phyloP scores from a whole-genome alignment of 257 asterid species.

The Nicotiana noctiflora region DNA sequence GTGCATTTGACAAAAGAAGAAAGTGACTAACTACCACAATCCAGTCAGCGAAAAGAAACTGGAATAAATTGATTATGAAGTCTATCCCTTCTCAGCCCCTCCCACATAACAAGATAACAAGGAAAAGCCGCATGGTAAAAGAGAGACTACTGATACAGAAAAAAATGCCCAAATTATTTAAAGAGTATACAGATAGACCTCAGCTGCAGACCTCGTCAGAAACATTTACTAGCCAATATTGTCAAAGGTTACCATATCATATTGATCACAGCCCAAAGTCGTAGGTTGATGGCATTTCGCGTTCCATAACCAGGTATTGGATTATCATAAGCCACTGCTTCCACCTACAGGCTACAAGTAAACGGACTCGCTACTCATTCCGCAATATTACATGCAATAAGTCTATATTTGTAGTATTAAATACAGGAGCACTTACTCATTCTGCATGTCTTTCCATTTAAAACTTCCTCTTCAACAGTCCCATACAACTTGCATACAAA shows the following conservation, averaged over 20 bases:
- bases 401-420: not conserved
- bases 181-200: not conserved
- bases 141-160: not conserved
- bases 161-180: not conserved
- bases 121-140: not conserved
- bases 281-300: constrained; percentile 41
- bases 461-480: constrained; percentile 35
- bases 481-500: constrained; percentile 34
- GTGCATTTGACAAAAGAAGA: not conserved
- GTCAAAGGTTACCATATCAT: constrained; percentile 38
- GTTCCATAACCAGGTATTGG: constrained; percentile 54
- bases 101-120: not conserved
- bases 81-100: not conserved
- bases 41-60: not conserved
- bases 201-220: not conserved
- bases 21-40: not conserved
- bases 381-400: not conserved
- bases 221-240: not conserved
- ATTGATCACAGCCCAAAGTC: constrained; percentile 49
- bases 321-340: constrained; percentile 50
- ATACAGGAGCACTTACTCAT: constrained; percentile 28
- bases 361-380: not conserved
- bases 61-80: not conserved
- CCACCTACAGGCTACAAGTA: constrained; percentile 33
- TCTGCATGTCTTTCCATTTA: constrained; percentile 37